Evolutionary conservation across 2,329 filamentous ascomycete species (phyloP), one percentile per base, ranked within the genome.

Genomic region (Amauroascus verrucosus): DNA sequence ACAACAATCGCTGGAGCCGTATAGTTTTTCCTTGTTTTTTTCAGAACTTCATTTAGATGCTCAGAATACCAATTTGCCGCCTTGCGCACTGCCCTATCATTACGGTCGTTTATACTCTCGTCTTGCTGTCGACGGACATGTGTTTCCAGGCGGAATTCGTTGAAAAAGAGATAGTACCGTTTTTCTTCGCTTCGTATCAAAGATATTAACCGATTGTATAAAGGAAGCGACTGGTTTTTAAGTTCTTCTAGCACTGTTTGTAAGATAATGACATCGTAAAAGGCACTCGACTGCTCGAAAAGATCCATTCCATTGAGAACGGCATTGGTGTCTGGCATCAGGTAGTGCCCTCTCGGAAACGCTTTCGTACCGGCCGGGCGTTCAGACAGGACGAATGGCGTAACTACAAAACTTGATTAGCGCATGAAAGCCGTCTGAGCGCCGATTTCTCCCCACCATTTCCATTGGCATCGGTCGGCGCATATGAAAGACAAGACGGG

Each of bases 161-260:
- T 98, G 80, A 97, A 97, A 69, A 98, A 98, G 50, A 98, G 88
- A 65, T 97, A 96, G 67, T 95, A 97, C 52, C 91, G 83, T 76
- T 98, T 98, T 60, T 95, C 89, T 63, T 95, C 89, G 64, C 91
- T 95, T 71, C 91, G 95, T 37, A 90, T 95, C 58, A 98, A 76
- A 20, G 86, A 83, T 60, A 97, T 82, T 48, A 98, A 76, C 37
- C 93, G 86, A 69, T 96, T 96, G 74, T 97, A 98, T 35, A 98
- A 80, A 40, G 93, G 93, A 57, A 97, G 72, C 11, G 91, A 97
- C 61, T 90, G 82, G 68, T 96, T 95, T 66, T 89, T 87, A 56
- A 98, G 79, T 73, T 98, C 93, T 70, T 98, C 93, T 13, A 98
- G 81, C 4, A 98, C 93, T 1, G 91, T 95, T 70, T 98, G 93